These are phyloP conservation scores for Mortierella sp. DNA, from an alignment of 371 early-diverging fungal genomes.

Conservation along the genomic window DNA sequence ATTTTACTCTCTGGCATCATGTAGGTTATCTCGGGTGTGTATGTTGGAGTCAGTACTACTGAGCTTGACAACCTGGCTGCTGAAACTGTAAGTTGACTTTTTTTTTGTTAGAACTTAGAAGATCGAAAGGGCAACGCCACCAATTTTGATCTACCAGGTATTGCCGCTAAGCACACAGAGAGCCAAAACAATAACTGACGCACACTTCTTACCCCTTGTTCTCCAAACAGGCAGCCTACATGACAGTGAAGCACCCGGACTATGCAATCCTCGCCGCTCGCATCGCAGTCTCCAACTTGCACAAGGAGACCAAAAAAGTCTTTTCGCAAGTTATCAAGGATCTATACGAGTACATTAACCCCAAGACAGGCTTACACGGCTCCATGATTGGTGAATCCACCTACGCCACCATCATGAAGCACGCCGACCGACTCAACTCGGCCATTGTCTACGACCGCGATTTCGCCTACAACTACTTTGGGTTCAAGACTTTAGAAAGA, in stretches of 20 bases:
- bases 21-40: slow-evolving; percentile 94
- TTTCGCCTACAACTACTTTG: slow-evolving; percentile 98
- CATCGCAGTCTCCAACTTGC: slow-evolving; percentile 97
- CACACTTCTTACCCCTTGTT: not conserved
- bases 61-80: slow-evolving; percentile 98
- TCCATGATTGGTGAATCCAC: slow-evolving; percentile 92
- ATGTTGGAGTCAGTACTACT: slow-evolving; percentile 96
- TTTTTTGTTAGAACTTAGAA: not conserved
- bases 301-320: slow-evolving; percentile 95
- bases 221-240: slow-evolving; percentile 78
- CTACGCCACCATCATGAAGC: slow-evolving; percentile 77
- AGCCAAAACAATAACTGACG: not conserved
- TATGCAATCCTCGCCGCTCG: slow-evolving; percentile 98
- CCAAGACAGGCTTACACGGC: slow-evolving; percentile 87
- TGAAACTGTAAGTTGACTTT: slow-evolving; percentile 77
- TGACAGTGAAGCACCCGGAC: slow-evolving; percentile 99
- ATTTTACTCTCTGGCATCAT: not conserved
- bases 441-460: slow-evolving; percentile 98
- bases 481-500: slow-evolving; percentile 98
- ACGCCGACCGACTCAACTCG: slow-evolving; percentile 90
- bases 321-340: slow-evolving; percentile 94
- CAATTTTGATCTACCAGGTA: not conserved
- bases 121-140: not conserved
- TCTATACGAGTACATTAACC: slow-evolving; percentile 90
- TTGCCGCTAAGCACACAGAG: not conserved